Evolutionary conservation across 345 rosid species (phyloP).

Genomic region (Bruguiera parviflora): DNA sequence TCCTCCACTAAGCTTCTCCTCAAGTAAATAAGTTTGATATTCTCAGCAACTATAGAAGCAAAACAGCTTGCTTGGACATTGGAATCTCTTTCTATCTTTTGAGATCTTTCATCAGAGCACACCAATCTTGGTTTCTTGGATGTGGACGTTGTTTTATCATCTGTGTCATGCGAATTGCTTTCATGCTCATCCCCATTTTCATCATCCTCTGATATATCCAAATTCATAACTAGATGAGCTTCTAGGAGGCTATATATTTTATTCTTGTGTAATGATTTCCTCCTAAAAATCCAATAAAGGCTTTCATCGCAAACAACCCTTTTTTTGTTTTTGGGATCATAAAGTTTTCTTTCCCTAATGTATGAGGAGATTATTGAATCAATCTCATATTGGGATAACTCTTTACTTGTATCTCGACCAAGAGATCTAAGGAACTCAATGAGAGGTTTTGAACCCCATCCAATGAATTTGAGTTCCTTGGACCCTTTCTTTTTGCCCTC

Average conservation of each 20-base stretch:
- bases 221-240: constrained; percentile 34
- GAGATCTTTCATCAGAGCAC: not conserved
- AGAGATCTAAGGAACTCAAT: constrained; percentile 44
- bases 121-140: constrained; percentile 33
- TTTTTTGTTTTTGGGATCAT: constrained; percentile 27
- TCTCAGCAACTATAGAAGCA: constrained; percentile 42
- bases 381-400: constrained; percentile 32
- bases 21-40: constrained; percentile 51
- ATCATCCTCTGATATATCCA: constrained; percentile 26
- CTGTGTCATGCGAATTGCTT: constrained; percentile 16
- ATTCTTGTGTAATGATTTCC: constrained; percentile 27
- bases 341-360: constrained; percentile 29
- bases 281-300: constrained; percentile 43
- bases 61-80: constrained; percentile 30
- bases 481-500: constrained; percentile 15
- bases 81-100: constrained; percentile 20
- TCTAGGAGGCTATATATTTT: constrained; percentile 32
- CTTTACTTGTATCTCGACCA: constrained; percentile 40
- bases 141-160: constrained; percentile 5
- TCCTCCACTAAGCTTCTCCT: constrained; percentile 45
- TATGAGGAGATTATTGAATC: constrained; percentile 34
- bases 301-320: constrained; percentile 40
- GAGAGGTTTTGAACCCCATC: constrained; percentile 56
- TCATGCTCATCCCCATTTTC: constrained; percentile 17
- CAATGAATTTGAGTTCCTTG: constrained; percentile 29